phyloP scores from a whole-genome alignment of 345 rosid genomes.

The Boechera stricta region DNA sequence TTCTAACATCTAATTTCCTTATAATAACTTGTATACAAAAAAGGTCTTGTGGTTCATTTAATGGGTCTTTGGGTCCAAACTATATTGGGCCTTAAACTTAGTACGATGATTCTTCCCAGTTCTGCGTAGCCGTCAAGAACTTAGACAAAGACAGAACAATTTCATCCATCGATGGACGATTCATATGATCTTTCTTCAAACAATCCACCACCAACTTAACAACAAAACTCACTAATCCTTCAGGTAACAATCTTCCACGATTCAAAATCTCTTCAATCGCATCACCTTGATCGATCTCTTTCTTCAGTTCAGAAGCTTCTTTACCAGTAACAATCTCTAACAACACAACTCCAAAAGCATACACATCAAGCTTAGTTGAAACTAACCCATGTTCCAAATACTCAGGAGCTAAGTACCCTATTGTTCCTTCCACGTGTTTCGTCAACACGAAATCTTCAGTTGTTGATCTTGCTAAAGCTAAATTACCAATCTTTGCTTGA shows the following conservation, averaged over 20 bases:
- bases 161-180: constrained; percentile 77
- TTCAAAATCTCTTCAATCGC: constrained; percentile 50
- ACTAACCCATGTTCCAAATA: constrained; percentile 78
- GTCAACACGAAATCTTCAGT: constrained; percentile 69
- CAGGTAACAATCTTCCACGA: constrained; percentile 53
- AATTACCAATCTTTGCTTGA: constrained; percentile 78
- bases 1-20: neutral
- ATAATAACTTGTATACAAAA: no score
- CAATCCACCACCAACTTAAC: constrained; percentile 59
- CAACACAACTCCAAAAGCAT: constrained; percentile 77
- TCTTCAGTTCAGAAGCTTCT: constrained; percentile 53
- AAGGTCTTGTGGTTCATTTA: neutral
- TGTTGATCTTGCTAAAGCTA: constrained; percentile 68
- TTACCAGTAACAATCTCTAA: constrained; percentile 72
- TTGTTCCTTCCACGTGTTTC: constrained; percentile 80
- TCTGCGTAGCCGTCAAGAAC: constrained; percentile 51
- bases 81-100: constrained; percentile 12
- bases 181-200: constrained; percentile 58
- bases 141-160: constrained; percentile 55
- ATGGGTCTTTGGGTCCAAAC: neutral
- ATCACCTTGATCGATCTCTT: constrained; percentile 41
- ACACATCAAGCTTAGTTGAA: constrained; percentile 80
- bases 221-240: constrained; percentile 50
- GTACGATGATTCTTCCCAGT: constrained; percentile 52
- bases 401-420: constrained; percentile 88